Conservation (phyloP, 768 basidiomycete species). For the Pilatotrama ljubarskyi region DNA sequence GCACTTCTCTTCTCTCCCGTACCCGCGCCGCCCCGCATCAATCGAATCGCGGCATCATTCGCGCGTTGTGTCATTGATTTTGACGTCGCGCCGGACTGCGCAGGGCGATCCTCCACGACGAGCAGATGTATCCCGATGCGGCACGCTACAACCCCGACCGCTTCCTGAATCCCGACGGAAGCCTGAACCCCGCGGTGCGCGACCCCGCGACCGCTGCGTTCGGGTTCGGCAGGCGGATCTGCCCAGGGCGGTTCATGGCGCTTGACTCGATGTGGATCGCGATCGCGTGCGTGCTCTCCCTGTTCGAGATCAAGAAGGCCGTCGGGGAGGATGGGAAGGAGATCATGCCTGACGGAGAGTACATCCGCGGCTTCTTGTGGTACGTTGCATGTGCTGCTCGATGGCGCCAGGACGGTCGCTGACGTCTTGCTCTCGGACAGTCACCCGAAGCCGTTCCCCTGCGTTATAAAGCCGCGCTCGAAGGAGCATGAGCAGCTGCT, state of each 20-base stretch:
- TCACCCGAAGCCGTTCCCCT: constrained; percentile 28
- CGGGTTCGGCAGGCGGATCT: constrained; percentile 37
- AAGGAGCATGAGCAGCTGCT: constrained; percentile 17
- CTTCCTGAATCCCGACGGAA: constrained; percentile 40
- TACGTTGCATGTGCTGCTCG: constrained; percentile 17
- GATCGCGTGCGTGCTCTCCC: constrained; percentile 25
- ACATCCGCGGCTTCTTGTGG: constrained; percentile 36
- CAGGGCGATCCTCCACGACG: constrained; percentile 43
- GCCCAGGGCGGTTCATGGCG: constrained; percentile 28
- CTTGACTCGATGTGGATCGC: constrained; percentile 28
- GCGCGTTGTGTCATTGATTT: neutral
- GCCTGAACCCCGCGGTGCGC: constrained; percentile 32
- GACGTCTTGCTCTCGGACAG: constrained; percentile 9
- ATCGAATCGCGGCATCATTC: neutral
- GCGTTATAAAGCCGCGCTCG: constrained; percentile 27
- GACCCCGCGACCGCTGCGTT: constrained; percentile 36
- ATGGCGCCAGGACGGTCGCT: neutral
- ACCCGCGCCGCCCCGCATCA: neutral
- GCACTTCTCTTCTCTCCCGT: neutral
- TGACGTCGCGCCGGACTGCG: neutral
- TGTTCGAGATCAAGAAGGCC: constrained; percentile 25
- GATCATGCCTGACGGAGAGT: constrained; percentile 37
- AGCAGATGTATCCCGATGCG: constrained; percentile 35
- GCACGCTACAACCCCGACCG: constrained; percentile 40
- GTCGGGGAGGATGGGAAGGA: constrained; percentile 24